These are phyloP conservation scores for Torulaspora microellipsoides DNA, from an alignment of 805 yeast species.

Conservation along the genomic window DNA sequence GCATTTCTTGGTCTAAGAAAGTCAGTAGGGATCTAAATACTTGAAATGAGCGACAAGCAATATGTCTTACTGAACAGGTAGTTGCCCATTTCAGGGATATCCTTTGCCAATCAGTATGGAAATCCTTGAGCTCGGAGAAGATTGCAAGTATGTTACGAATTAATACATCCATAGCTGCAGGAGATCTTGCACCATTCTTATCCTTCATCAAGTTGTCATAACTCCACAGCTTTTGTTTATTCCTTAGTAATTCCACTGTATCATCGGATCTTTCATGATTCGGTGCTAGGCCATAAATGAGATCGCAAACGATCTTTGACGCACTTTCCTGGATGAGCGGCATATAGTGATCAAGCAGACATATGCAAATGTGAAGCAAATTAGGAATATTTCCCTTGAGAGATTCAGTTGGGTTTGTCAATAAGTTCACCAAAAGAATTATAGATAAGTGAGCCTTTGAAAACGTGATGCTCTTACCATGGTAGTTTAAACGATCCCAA, in stretches of 20 bases:
- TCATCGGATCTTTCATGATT: conserved; percentile 50
- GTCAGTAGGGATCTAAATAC: conserved; percentile 80
- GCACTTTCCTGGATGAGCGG: conserved; percentile 83
- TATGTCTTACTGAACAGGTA: conserved; percentile 92
- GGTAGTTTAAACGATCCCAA: conserved; percentile 48
- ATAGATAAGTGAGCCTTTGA: conserved; percentile 85
- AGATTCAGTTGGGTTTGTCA: conserved; percentile 61
- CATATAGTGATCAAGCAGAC: conserved; percentile 82
- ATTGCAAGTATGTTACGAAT: conserved; percentile 59
- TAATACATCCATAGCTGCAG: conserved; percentile 74
- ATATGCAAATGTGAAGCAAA: conserved; percentile 72
- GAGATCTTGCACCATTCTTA: conserved; percentile 76
- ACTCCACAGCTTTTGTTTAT: conserved; percentile 59
- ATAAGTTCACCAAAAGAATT: conserved; percentile 76
- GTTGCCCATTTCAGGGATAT: conserved; percentile 92
- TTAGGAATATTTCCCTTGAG: conserved; percentile 60
- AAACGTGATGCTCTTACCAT: conserved; percentile 67
- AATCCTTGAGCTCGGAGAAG: conserved; percentile 45
- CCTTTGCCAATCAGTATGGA: conserved; percentile 82
- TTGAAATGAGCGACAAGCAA: conserved; percentile 96
- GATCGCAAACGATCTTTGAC: conserved; percentile 63
- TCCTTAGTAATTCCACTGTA: conserved; percentile 54
- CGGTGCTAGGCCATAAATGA: conserved; percentile 58
- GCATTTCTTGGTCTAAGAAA: conserved; percentile 78
- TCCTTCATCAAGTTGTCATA: conserved; percentile 81